phyloP scores from a whole-genome alignment of 1,284 basidiomycete genomes.

The Anthracocystis setariae region DNA sequence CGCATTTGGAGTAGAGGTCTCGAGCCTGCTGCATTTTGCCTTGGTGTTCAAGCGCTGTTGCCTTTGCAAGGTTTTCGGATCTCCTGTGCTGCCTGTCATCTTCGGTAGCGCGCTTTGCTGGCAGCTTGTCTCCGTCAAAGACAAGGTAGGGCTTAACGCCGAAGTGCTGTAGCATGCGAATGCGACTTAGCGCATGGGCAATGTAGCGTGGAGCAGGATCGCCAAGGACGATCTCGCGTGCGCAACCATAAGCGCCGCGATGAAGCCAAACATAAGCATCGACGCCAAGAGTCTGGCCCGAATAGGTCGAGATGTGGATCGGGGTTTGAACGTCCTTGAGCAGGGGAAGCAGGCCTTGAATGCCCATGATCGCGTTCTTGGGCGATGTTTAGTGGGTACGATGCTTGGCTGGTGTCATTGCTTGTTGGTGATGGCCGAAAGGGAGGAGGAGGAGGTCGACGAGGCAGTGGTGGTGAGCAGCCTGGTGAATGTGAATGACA shows the following conservation, averaged over 20 bases:
- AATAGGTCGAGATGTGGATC: constrained; percentile 51
- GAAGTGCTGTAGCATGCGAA: constrained; percentile 85
- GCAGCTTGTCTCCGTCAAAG: constrained; percentile 94
- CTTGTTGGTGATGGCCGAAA: neutral
- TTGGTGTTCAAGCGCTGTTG: constrained; percentile 78
- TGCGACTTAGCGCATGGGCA: constrained; percentile 91
- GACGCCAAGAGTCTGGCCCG: constrained; percentile 73
- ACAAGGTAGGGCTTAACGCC: constrained; percentile 90
- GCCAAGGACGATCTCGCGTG: constrained; percentile 84
- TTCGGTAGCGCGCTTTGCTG: constrained; percentile 92
- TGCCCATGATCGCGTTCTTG: constrained; percentile 72
- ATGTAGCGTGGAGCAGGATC: constrained; percentile 86
- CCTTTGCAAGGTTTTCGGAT: constrained; percentile 75
- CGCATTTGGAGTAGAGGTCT: constrained; percentile 86
- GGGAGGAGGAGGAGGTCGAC: too few relatives aligned
- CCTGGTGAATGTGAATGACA: too few relatives aligned
- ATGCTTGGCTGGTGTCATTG: neutral
- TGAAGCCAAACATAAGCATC: constrained; percentile 99
- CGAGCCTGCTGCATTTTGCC: constrained; percentile 83
- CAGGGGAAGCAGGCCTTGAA: constrained; percentile 89
- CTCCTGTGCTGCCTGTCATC: constrained; percentile 77
- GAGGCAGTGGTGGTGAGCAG: too few relatives aligned
- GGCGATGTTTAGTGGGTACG: neutral
- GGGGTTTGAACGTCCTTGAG: constrained; percentile 79
- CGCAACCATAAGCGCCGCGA: constrained; percentile 88